phyloP scores from a whole-genome alignment of 345 rosid species.

The Eutrema heterophyllum region DNA sequence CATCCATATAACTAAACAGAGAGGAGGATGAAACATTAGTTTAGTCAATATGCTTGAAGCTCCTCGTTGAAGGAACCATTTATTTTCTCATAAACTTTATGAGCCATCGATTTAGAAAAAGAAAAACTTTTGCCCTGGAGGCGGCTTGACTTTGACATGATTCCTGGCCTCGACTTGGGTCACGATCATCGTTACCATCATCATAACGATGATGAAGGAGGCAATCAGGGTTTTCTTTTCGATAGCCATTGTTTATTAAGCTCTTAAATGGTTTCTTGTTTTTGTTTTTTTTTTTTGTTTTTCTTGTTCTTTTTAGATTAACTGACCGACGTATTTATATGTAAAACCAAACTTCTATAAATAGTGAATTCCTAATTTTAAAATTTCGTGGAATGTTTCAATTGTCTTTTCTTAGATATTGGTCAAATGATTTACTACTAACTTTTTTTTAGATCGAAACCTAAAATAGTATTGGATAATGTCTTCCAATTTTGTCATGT shows the following conservation, averaged over 20 bases:
- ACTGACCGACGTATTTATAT: not conserved
- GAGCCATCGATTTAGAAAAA: conserved; percentile 20
- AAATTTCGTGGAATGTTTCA: conserved; percentile 9
- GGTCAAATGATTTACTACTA: not conserved
- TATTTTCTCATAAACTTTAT: conserved; percentile 17
- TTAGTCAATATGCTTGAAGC: conserved; percentile 6
- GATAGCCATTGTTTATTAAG: conserved; percentile 24
- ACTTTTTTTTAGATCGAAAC: not conserved
- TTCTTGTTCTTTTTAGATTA: not conserved
- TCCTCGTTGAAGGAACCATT: conserved; percentile 26
- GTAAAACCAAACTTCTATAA: not conserved
- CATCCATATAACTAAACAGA: conserved; percentile 20
- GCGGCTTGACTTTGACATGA: conserved; percentile 19
- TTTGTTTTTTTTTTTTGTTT: not conserved
- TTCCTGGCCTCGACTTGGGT: conserved; percentile 22
- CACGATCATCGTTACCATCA: conserved; percentile 25
- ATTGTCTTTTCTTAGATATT: conserved; percentile 6
- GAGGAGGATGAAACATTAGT: not conserved
- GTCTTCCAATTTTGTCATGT: not conserved
- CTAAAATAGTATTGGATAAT: not conserved
- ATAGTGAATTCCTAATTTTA: conserved; percentile 9
- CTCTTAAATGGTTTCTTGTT: conserved; percentile 16
- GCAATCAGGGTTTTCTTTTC: conserved; percentile 26
- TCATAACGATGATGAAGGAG: conserved; percentile 19
- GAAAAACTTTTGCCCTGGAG: not conserved